Evolutionary conservation across 176 grass and related monocot genomes (phyloP), one percentile per base, ranked within the genome.

Genomic region (Musa troglodytarum): DNA sequence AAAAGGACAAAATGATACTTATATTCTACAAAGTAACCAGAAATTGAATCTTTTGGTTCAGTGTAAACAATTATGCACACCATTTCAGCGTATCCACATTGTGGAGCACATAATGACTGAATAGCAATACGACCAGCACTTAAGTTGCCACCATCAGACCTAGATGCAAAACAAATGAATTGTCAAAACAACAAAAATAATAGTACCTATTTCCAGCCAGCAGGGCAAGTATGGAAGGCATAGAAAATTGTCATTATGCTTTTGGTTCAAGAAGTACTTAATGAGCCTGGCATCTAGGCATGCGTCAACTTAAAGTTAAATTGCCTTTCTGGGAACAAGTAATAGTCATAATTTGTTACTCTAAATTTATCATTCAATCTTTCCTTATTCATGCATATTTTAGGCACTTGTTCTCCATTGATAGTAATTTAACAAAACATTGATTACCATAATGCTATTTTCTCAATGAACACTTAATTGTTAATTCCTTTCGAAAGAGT

Each of bases 61-160:
- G 50, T 22, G 1, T 81, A 10, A 69, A 61, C 15, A 16, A 26
- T 65, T 28, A 12, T 51, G 10, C 69, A 63, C 72, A 74, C 95
- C 90, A 88, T 87, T 54, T 89, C 95, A 81, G 90, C 93, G 80
- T 82, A 93, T 76, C 86, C 82, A 83, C 90, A 91, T 55, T 91
- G 86, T 49, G 94, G 94, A 77, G 94, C 88, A 87, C 87, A 93
- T 1, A 93, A 84, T 19, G 90, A 98, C 53, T 93, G 90, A 78
- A 91, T 91, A 80, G 95, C 88, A 89, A 98, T 89, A 23, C 88
- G 81, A 49, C 90, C 90, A 72, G 80, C 86, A 82, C 65, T 79
- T 50, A 76, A 49, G 86, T 63, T 83, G 16, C 79, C 74, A 15
- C 76, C 84, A 81, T 93, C 84, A 83, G 93, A 91, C 68, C 94